Base-by-base conservation (phyloP, 176 grass and related monocot species). In the Cenchrus fungigraminus region DNA sequence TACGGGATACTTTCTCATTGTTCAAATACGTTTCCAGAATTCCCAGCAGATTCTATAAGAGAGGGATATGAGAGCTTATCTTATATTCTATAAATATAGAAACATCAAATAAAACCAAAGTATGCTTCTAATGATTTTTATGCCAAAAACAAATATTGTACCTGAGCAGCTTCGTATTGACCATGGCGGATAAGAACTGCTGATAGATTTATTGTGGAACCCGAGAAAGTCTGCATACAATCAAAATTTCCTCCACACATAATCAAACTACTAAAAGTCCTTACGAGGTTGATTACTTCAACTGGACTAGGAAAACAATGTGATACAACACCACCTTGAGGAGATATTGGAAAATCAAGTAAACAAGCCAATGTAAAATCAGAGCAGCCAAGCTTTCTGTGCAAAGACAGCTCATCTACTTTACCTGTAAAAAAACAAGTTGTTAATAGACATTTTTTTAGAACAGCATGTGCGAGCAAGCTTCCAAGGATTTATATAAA, bases 281-380 rank as follows among this genome's bases (percentile, higher is more conserved):
- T 89, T 69, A 90, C 83, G 1, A 92, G 79, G 20, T 92, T 47
- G 74, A 89, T 90, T 65, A 98, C 45, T 67, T 89, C 59, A 0
- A 42, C 49, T 74, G 89, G 88, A 83, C 88, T 92, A 87, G 88
- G 88, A 77, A 98, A 92, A 69, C 78, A 89, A 57, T 83, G 34
- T 67, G 86, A 89, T 34, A 73, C 71, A 85, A 86, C 44, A 51
- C 51, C 85, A 40, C 85, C 73, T 80, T 88, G 85, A 85, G 82
- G 58, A 76, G 52, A 94, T 78, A 69, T 89, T 65, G 96, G 93
- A 74, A 95, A 94, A 71, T 98, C 91, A 85, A 98, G 88, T 76
- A 98, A 87, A 83, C 87, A 95, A 68, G 93, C 96, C 86, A 93
- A 88, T 71, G 93, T 95, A 86, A 98, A 98, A 88, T 94, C 84